Evolutionary conservation across 768 basidiomycete species (phyloP).

Genomic region (Boletus barrowsii): DNA sequence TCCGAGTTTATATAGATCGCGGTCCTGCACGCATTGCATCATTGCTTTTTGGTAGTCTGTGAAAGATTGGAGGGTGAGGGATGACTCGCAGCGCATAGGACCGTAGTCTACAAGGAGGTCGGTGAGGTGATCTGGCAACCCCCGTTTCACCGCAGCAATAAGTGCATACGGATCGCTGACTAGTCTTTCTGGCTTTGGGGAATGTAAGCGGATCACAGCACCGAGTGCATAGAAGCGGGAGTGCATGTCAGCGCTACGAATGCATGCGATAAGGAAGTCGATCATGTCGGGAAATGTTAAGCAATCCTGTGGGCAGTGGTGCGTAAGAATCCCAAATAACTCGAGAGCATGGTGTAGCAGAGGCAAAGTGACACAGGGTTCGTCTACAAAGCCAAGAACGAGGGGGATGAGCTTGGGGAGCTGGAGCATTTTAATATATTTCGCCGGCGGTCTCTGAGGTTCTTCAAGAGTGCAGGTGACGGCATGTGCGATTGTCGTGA

Average conservation of each 20-base stretch:
- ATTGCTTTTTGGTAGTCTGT: constrained; percentile 50
- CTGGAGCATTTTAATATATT: constrained; percentile 38
- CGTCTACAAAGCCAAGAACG: constrained; percentile 39
- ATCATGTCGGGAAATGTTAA: constrained; percentile 41
- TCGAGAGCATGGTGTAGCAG: constrained; percentile 50
- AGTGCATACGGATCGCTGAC: constrained; percentile 46
- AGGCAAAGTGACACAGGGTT: constrained; percentile 38
- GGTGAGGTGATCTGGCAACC: constrained; percentile 45
- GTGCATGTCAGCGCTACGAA: constrained; percentile 54
- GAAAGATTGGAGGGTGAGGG: constrained; percentile 38
- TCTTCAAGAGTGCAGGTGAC: constrained; percentile 40
- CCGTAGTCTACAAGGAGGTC: constrained; percentile 51
- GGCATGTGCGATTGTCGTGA: constrained; percentile 51
- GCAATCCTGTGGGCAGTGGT: constrained; percentile 44
- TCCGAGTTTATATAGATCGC: constrained; percentile 50
- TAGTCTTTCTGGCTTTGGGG: constrained; percentile 41
- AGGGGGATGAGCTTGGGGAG: constrained; percentile 42
- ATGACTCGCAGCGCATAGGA: constrained; percentile 43
- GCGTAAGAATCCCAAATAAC: constrained; percentile 40
- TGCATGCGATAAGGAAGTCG: constrained; percentile 49
- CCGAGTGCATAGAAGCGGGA: constrained; percentile 51
- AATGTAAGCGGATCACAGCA: constrained; percentile 48
- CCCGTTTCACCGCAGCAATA: constrained; percentile 39
- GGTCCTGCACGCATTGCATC: constrained; percentile 44
- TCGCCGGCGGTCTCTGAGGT: constrained; percentile 32